phyloP scores from a whole-genome alignment of 2,329 filamentous ascomycete species.

The Beauveria asiatica region DNA sequence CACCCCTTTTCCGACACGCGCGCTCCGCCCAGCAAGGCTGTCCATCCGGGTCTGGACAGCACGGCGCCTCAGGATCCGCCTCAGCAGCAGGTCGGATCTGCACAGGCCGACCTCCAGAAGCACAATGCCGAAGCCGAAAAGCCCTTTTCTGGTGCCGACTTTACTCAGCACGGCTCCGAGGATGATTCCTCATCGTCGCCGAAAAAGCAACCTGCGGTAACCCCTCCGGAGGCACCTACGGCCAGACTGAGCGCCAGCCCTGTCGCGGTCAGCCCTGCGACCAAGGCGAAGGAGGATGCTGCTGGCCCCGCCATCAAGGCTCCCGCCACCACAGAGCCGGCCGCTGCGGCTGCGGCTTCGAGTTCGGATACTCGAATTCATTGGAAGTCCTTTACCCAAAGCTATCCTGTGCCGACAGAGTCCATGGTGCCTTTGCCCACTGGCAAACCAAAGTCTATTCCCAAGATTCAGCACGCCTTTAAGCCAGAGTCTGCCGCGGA shows the following conservation, averaged over 20 bases:
- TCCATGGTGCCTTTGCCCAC: slow-evolving; percentile 70
- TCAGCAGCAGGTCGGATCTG: not conserved
- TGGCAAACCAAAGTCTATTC: slow-evolving; percentile 59
- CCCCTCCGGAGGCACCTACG: not conserved
- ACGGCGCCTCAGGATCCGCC: not conserved
- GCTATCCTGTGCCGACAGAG: slow-evolving; percentile 65
- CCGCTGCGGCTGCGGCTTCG: not conserved
- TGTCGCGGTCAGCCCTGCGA: not conserved
- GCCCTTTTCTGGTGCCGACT: not conserved
- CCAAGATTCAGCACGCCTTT: slow-evolving; percentile 69
- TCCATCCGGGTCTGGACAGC: slow-evolving; percentile 1
- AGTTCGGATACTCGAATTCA: slow-evolving; percentile 30
- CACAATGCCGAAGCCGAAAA: not conserved
- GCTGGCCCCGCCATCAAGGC: not conserved
- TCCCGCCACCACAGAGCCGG: not conserved
- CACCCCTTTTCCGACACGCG: not conserved
- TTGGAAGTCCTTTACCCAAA: slow-evolving; percentile 67
- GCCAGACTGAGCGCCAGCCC: not conserved
- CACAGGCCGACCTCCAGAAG: not conserved
- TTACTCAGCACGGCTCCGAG: not conserved
- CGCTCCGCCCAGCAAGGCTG: not conserved
- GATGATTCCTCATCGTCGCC: not conserved
- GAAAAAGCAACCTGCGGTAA: not conserved
- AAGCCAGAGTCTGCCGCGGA: slow-evolving; percentile 51
- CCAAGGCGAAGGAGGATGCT: not conserved